phyloP scores from a whole-genome alignment of 2,329 filamentous ascomycete species.

The Hypoxylon sp. region DNA sequence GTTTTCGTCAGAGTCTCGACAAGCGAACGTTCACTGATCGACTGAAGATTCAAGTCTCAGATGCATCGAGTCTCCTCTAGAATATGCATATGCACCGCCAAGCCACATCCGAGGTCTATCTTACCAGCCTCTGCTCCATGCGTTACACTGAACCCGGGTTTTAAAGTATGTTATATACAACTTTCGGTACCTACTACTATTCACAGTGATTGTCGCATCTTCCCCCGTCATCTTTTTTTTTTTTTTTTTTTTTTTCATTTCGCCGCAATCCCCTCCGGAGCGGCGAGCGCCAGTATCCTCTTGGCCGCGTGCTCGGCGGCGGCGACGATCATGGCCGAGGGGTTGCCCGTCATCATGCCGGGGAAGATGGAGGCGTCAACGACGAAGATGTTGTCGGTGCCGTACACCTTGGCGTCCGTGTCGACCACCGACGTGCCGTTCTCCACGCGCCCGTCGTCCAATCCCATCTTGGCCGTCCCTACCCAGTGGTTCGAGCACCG shows the following conservation, averaged over 20 bases:
- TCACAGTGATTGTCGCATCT: not conserved
- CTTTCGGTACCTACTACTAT: no score
- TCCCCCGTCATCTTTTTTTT: not conserved
- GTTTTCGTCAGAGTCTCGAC: no score
- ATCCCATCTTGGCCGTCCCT: constrained; percentile 40
- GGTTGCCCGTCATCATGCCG: constrained; percentile 73
- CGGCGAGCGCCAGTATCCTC: constrained; percentile 44
- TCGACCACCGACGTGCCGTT: constrained; percentile 68
- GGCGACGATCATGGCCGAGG: constrained; percentile 35
- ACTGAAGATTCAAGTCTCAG: no score
- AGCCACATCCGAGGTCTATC: no score
- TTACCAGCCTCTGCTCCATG: no score
- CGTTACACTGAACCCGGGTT: no score
- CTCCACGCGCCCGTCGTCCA: constrained; percentile 57
- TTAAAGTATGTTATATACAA: no score
- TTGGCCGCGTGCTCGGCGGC: constrained; percentile 33
- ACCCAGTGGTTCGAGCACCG: constrained; percentile 60
- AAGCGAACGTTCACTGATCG: no score
- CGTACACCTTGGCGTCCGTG: constrained; percentile 68
- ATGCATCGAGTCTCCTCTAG: no score
- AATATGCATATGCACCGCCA: no score
- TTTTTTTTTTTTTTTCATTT: constrained; percentile 2
- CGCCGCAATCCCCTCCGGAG: not conserved
- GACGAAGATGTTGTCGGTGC: constrained; percentile 71
- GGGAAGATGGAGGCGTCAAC: constrained; percentile 74